phyloP scores from a whole-genome alignment of 805 yeast species.

The Wilhelminamyces savonicus region DNA sequence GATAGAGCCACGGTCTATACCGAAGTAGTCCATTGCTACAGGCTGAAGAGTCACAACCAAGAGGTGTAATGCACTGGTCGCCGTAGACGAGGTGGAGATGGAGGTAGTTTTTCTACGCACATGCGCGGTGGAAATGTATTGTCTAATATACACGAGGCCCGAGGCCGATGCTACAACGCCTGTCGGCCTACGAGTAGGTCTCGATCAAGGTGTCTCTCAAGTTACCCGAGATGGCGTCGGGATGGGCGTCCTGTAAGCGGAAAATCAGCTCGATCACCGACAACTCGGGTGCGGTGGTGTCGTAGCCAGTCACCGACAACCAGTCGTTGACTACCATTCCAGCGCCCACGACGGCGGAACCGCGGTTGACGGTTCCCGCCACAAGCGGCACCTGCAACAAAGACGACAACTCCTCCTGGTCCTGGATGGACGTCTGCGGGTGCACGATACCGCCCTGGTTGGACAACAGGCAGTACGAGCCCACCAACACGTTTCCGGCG shows the following conservation, averaged over 20 bases:
- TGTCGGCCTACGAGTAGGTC: conserved; percentile 66
- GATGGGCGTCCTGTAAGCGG: conserved; percentile 86
- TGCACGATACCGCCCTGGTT: conserved; percentile 98
- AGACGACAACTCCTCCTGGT: conserved; percentile 95
- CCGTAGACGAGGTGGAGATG: too few species aligned
- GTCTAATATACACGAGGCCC: too few species aligned
- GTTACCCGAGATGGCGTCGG: conserved; percentile 77
- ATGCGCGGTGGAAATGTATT: too few species aligned
- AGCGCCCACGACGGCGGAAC: conserved; percentile 96
- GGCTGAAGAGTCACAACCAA: not conserved
- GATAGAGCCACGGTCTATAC: conserved; percentile 32
- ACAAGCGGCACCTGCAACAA: conserved; percentile 94
- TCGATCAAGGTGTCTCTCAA: conserved; percentile 89
- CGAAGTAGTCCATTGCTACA: conserved; percentile 29
- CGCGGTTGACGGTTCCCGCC: conserved; percentile 98
- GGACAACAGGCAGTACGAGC: conserved; percentile 89
- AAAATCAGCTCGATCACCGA: conserved; percentile 95
- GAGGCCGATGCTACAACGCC: too few species aligned
- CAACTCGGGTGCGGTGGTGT: conserved; percentile 97
- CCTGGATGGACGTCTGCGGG: conserved; percentile 95
- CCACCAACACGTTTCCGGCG: conserved; percentile 96
- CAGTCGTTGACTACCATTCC: conserved; percentile 99
- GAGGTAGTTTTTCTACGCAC: too few species aligned
- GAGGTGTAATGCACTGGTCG: not conserved
- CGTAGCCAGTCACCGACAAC: conserved; percentile 94